phyloP scores from a whole-genome alignment of 2,329 filamentous ascomycete genomes.

The Ceratocystis ficicola region DNA sequence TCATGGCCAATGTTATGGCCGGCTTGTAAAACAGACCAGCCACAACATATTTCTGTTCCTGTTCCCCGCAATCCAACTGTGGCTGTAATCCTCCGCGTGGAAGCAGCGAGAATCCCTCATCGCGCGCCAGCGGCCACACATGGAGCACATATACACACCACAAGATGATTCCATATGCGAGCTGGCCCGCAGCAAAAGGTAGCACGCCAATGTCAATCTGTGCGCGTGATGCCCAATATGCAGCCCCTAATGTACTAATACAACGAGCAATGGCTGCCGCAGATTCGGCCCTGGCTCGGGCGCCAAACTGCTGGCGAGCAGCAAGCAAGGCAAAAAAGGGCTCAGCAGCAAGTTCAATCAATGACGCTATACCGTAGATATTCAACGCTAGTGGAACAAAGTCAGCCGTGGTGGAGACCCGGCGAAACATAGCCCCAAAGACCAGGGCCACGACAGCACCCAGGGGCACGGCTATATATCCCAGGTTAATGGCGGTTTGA shows the following conservation, averaged over 20 bases:
- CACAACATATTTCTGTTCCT: conserved; percentile 31
- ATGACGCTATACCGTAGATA: conserved; percentile 44
- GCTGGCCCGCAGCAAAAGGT: conserved; percentile 79
- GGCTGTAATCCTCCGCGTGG: conserved; percentile 27
- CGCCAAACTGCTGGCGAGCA: conserved; percentile 64
- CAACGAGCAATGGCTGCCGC: conserved; percentile 68
- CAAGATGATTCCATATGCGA: conserved; percentile 59
- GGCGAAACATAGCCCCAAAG: conserved; percentile 57
- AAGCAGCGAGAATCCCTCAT: conserved; percentile 57
- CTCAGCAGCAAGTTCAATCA: conserved; percentile 71
- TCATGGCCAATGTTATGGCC: conserved; percentile 62
- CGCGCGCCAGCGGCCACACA: conserved; percentile 43
- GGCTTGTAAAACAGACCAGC: conserved; percentile 53
- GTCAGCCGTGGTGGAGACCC: conserved; percentile 37
- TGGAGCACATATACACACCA: conserved; percentile 57
- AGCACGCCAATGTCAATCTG: conserved; percentile 56
- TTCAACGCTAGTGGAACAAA: conserved; percentile 46
- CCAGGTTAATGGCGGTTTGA: conserved; percentile 78
- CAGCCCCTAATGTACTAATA: conserved; percentile 56
- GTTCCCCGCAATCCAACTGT: conserved; percentile 12
- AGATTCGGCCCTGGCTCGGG: conserved; percentile 74
- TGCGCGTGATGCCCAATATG: conserved; percentile 46
- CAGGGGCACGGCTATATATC: conserved; percentile 62
- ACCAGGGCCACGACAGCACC: conserved; percentile 52
- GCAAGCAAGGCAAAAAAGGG: conserved; percentile 84